Base-by-base conservation (phyloP, 495 filamentous ascomycete species). In the Penicillium pulvis region DNA sequence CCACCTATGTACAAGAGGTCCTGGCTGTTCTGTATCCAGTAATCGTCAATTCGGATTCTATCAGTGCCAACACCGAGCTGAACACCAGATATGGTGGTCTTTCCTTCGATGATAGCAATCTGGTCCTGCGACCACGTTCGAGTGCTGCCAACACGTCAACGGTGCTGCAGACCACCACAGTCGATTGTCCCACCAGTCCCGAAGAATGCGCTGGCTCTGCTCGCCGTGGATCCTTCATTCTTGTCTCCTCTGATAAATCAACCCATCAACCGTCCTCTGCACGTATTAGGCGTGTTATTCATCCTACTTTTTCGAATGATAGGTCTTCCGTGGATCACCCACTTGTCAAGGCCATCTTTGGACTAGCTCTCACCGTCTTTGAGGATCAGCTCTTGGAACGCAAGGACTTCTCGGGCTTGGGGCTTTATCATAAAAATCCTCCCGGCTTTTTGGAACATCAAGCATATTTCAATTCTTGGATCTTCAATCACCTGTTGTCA, bases 361-460 rank as follows among this genome's bases (percentile, higher is more conserved):
- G 90, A 59, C 76, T 97, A 28, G 83, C 89, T 14, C 79, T 93
- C 47, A 82, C 78, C 14, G 85, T 97, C 1, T 96, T 96, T 65
- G 74, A 87, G 43, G 91, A 96, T 66, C 90, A 96, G 59, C 71
- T 98, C 1, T 78, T 96, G 42, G 79, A 82, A 35, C 85, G 90
- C 33, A 93, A 96, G 70, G 92, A 98, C 28, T 98, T 97, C 65
- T 79, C 89, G 3, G 93, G 95, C 3, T 88, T 98, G 52, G 90
- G 90, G 0, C 74, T 98, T 28, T 94, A 90, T 64, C 74, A 90
- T n/a, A 96, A 94, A 68, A 85, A 92, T 2, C 94, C 94, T 3
- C 89, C 94, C 5, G 92, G 93, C 2, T 96, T 93, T 66, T 83
- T 91, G 64, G 93, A 97, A 65, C 90, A 97, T 61, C 92, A 96